Evolutionary conservation across 2,329 filamentous ascomycete species (phyloP), one percentile per base, ranked within the genome.

Genomic region (Raffaelea deltoideospora): DNA sequence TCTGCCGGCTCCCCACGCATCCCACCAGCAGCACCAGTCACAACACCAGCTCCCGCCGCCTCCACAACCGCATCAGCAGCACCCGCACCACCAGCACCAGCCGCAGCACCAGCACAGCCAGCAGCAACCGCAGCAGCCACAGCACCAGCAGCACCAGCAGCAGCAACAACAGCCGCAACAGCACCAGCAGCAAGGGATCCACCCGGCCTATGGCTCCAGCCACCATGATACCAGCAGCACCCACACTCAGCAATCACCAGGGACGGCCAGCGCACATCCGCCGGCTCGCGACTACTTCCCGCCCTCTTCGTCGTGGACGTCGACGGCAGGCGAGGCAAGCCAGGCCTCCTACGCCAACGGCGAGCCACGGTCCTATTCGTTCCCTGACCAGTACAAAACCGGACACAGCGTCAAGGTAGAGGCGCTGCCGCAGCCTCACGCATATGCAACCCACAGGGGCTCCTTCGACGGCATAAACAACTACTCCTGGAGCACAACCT

Each of bases 401-500:
- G 53, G 54, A 13, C 50, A 53, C 40, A 47, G 48, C 27, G 48
- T 54, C 31, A 53, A 59, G 35, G 42, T 43, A 8, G 52, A 57
- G 22, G 49, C 53, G 14, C 50, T 57, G 21, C 55, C 60, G 10
- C 55, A 62, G 13, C 55, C 59, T 4, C 50, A 56, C 17, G 49
- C 56, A 19, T 67, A 67, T 39, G 56, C 49, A 20, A 53, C 54
- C 11, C 45, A 55, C 22, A 52, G 60, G 32, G 59, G 58, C 15
- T 66, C 66, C 13, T 67, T 65, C 40, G 62, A 64, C 37, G 57
- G 55, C 34, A 58, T 71, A 52, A 65, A 61, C 49, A 65, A 72
- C 48, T 74, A 74, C 49, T 69, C 67, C 23, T 74, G 70, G 70
- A 70, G 63, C 44, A 56, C 61, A 35, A 67, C 63, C 7, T 47